These are phyloP conservation scores for Pterocarpus macrocarpus DNA, from an alignment of 306 rosid species.

Conservation along the genomic window DNA sequence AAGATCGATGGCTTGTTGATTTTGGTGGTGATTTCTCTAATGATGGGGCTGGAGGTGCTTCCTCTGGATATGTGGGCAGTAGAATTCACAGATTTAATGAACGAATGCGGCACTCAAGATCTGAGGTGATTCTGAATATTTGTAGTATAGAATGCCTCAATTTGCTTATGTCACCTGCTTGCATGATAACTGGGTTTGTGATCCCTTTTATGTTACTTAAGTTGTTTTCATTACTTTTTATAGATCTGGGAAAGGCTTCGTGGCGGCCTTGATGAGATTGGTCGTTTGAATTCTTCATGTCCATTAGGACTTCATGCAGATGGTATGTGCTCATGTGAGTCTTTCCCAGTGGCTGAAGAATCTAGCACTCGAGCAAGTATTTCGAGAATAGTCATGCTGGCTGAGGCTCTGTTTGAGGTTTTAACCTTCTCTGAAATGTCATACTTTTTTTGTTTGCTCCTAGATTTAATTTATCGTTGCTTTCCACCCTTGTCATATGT, in stretches of 20 bases:
- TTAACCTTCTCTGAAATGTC: conserved; percentile 37
- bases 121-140: conserved; percentile 73
- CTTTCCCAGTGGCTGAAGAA: conserved; percentile 69
- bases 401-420: conserved; percentile 98
- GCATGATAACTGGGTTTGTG: conserved; percentile 33
- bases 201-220: conserved; percentile 29
- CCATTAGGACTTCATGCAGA: conserved; percentile 89
- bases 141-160: conserved; percentile 32
- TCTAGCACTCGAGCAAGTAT: conserved; percentile 92
- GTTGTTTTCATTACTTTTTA: conserved; percentile 47
- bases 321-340: conserved; percentile 88
- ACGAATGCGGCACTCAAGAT: conserved; percentile 76
- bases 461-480: conserved; percentile 28
- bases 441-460: not conserved
- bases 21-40: conserved; percentile 75
- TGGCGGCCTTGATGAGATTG: conserved; percentile 77
- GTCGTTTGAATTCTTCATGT: conserved; percentile 70
- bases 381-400: conserved; percentile 97
- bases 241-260: conserved; percentile 97
- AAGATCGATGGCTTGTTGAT: conserved; percentile 93
- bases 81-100: conserved; percentile 77
- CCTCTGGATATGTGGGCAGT: conserved; percentile 68
- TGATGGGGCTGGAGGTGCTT: conserved; percentile 65
- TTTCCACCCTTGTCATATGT: conserved; percentile 4
- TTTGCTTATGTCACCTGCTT: conserved; percentile 37